Conservation (phyloP, 306 rosid species). For the Trichosanthes cucumerina region DNA sequence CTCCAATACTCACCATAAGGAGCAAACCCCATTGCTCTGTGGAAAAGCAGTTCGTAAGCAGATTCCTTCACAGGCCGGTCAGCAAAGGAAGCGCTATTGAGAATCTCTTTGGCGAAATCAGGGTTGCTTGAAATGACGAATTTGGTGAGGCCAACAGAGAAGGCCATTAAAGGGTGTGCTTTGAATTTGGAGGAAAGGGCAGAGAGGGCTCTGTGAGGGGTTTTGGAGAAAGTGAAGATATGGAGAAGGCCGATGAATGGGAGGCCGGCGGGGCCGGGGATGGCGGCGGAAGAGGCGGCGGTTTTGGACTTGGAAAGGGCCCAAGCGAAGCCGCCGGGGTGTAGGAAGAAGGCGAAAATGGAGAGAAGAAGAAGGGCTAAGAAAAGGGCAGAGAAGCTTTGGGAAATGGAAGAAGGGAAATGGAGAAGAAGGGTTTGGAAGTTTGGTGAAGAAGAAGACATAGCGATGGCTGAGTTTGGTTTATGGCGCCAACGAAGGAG, state of each 20-base stretch:
- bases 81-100: conserved; percentile 21
- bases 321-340: conserved; percentile 28
- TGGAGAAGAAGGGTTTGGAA: background rate
- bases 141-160: conserved; percentile 23
- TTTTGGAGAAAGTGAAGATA: background rate
- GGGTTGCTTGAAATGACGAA: conserved; percentile 25
- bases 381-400: background rate
- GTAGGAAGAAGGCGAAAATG: conserved; percentile 11
- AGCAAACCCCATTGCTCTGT: conserved; percentile 40
- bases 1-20: conserved; percentile 35
- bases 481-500: background rate
- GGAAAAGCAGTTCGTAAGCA: conserved; percentile 28
- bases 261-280: conserved; percentile 21
- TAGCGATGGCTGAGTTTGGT: background rate
- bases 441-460: background rate
- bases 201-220: conserved; percentile 23
- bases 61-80: conserved; percentile 35
- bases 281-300: background rate
- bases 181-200: conserved; percentile 11
- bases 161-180: conserved; percentile 20
- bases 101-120: conserved; percentile 22
- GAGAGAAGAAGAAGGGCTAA: background rate
- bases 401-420: background rate
- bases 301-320: conserved; percentile 17
- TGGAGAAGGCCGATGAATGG: conserved; percentile 10